phyloP scores from a whole-genome alignment of 2,329 filamentous ascomycete genomes.

The Teratosphaeria epicoccoides region DNA sequence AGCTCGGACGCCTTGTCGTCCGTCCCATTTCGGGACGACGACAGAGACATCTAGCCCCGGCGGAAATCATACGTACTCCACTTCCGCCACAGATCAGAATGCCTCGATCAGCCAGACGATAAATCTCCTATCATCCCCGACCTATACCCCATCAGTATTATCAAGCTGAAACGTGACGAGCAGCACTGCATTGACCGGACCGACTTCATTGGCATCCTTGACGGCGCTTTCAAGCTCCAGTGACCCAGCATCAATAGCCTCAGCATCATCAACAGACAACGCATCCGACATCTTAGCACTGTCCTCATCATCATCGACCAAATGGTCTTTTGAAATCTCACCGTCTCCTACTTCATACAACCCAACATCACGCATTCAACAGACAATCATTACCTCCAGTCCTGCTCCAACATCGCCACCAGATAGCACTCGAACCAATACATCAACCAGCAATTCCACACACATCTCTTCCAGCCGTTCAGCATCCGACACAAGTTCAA shows the following conservation, averaged over 20 bases:
- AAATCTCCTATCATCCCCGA: too few species aligned
- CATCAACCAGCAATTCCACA: neutral
- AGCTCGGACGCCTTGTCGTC: too few species aligned
- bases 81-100: too few species aligned
- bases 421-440: neutral
- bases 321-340: too few species aligned
- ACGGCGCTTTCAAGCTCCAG: too few species aligned
- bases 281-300: neutral
- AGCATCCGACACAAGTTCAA: neutral
- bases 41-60: too few species aligned
- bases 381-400: neutral
- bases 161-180: neutral
- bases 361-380: neutral
- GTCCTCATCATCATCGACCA: too few species aligned
- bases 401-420: neutral
- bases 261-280: neutral
- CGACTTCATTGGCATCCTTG: neutral
- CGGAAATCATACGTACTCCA: too few species aligned
- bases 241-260: neutral
- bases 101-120: too few species aligned
- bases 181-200: neutral
- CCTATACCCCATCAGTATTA: too few species aligned
- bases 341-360: neutral
- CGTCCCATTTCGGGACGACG: too few species aligned
- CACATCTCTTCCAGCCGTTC: neutral